Evolutionary conservation across 1,139 yeast genomes (phyloP).

Genomic region (Pneumocystis oryctolagi): DNA sequence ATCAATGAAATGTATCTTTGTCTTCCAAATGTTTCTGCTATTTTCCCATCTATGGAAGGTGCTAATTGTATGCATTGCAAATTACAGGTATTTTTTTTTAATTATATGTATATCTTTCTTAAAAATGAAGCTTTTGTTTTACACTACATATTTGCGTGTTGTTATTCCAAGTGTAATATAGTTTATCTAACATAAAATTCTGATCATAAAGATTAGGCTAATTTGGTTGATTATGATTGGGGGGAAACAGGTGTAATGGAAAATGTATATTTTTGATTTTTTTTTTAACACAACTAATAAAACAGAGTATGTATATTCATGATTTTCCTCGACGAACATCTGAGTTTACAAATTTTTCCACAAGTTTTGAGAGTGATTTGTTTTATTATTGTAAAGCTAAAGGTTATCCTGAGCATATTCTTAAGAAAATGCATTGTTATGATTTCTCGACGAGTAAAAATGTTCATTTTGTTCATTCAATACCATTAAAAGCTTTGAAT

Average conservation of each 20-base stretch:
- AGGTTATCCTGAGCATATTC: conserved; percentile 11
- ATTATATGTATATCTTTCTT: not conserved
- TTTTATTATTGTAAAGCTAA: conserved; percentile 14
- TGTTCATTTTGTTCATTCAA: conserved; percentile 16
- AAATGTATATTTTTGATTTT: conserved; percentile 8
- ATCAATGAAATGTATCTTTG: not conserved
- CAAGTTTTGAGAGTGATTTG: conserved; percentile 14
- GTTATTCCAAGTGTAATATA: conserved; percentile 13
- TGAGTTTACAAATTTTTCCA: not conserved
- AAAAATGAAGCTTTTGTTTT: conserved; percentile 15
- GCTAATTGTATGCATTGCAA: conserved; percentile 18
- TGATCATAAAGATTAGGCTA: conserved; percentile 13
- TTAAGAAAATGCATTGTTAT: conserved; percentile 12
- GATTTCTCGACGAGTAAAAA: conserved; percentile 12
- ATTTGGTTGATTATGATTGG: conserved; percentile 19
- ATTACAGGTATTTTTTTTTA: not conserved
- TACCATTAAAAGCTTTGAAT: conserved; percentile 14
- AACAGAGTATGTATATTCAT: conserved; percentile 15
- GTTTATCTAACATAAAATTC: not conserved
- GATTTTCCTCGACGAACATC: conserved; percentile 14
- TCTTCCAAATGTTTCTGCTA: conserved; percentile 1
- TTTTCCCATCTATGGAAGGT: not conserved
- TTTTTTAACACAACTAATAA: conserved; percentile 3
- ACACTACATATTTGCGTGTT: conserved; percentile 15
- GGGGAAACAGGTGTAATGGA: conserved; percentile 18